Percentiles rank a stretch among this genome's conserved stretches.
phyloP scores from a whole-genome alignment of 2,329 filamentous ascomycete genomes.

The Alternaria infectoria region DNA sequence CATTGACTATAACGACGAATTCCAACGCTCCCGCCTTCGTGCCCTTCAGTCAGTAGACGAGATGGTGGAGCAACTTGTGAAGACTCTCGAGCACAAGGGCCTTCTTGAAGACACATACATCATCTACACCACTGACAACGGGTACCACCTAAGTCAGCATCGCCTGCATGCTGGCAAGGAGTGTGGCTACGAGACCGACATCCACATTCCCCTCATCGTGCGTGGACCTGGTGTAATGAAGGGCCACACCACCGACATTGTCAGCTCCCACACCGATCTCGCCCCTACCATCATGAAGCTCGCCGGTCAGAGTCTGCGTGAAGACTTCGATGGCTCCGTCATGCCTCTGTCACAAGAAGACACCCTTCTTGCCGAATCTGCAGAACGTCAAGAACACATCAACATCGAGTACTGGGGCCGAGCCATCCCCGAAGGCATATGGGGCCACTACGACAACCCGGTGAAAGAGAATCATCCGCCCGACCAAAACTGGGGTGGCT shows the following conservation, averaged over 20 bases:
- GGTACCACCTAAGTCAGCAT: constrained; percentile 47
- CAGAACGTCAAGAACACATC: background rate
- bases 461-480: background rate
- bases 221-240: background rate
- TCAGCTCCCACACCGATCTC: background rate
- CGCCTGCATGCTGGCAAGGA: constrained; percentile 40
- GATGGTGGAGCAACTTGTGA: constrained; percentile 54
- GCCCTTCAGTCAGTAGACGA: constrained; percentile 62
- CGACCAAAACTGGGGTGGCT: background rate
- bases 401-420: background rate
- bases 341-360: background rate
- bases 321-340: background rate
- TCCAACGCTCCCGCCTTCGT: constrained; percentile 38
- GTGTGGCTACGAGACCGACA: background rate
- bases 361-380: background rate
- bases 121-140: constrained; percentile 48
- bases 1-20: background rate
- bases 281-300: background rate
- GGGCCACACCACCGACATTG: background rate
- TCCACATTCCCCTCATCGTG: background rate
- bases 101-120: constrained; percentile 55
- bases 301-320: background rate
- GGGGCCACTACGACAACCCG: background rate
- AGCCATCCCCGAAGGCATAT: background rate
- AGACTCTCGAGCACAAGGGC: constrained; percentile 48